Conservation (phyloP, 768 basidiomycete genomes). For the Gautieria morchelliformis region DNA sequence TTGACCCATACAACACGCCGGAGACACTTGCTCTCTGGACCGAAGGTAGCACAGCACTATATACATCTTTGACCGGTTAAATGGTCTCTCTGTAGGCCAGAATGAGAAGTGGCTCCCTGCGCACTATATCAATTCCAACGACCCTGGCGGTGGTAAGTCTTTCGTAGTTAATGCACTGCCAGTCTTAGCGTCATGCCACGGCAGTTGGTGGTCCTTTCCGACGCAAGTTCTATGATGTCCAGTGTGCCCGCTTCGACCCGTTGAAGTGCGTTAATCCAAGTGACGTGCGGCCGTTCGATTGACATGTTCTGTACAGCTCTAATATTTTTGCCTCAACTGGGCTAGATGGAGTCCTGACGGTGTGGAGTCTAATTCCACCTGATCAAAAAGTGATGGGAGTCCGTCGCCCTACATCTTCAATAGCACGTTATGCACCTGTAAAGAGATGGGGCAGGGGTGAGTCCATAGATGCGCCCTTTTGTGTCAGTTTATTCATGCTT, state of each 20-base stretch:
- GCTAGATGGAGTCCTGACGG: background rate
- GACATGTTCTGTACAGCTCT: background rate
- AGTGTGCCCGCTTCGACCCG: slow-evolving; percentile 4
- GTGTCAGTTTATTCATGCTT: background rate
- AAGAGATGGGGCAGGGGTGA: slow-evolving; percentile 6
- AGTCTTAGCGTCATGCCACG: background rate
- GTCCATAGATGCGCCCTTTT: background rate
- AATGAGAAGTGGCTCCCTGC: background rate
- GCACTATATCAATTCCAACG: background rate
- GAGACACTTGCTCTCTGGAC: slow-evolving; percentile 2
- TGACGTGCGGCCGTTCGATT: background rate
- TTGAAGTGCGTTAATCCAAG: background rate
- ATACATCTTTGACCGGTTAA: background rate
- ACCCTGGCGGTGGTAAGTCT: background rate
- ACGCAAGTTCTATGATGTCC: slow-evolving; percentile 4
- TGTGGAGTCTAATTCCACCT: background rate
- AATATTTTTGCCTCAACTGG: slow-evolving; percentile 4
- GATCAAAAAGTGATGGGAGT: background rate
- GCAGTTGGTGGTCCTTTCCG: background rate
- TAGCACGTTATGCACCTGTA: background rate
- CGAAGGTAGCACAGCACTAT: background rate
- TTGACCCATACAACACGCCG: background rate
- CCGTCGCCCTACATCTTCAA: background rate
- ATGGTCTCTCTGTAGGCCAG: background rate
- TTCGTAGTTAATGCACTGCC: background rate